Evolutionary conservation across 2,329 filamentous ascomycete species (phyloP).

Genomic region (Fusarium praegraminearum): DNA sequence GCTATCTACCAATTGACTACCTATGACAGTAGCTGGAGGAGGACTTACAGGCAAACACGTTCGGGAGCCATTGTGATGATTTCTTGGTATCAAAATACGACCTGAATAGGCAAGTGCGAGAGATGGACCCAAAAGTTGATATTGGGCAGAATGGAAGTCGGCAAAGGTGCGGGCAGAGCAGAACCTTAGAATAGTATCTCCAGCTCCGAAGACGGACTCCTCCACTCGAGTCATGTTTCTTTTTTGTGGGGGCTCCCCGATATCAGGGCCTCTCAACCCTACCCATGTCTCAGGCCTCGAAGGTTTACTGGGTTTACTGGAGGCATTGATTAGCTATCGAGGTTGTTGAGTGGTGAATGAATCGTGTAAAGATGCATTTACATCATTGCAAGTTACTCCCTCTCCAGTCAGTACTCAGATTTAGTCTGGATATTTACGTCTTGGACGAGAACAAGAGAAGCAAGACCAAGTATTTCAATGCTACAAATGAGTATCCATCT

Average conservation of each 20-base stretch:
- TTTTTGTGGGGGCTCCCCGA: background rate
- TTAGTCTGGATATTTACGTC: background rate
- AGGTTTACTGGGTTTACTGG: background rate
- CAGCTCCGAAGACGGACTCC: conserved; percentile 9
- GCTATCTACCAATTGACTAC: conserved; percentile 33
- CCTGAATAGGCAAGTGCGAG: conserved; percentile 16
- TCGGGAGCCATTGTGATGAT: conserved; percentile 34
- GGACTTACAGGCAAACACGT: conserved; percentile 43
- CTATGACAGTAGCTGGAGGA: no score
- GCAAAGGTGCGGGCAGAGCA: conserved; percentile 3
- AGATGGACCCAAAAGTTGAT: conserved; percentile 10
- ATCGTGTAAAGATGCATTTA: background rate
- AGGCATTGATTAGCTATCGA: background rate
- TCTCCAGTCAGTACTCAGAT: background rate
- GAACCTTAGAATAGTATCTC: conserved; percentile 10
- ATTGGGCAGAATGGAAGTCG: conserved; percentile 6
- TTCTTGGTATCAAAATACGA: conserved; percentile 3
- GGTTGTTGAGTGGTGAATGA: background rate
- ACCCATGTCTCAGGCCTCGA: conserved; percentile 2
- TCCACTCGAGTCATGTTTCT: background rate
- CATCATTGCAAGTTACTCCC: background rate
- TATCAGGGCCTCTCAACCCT: conserved; percentile 14
- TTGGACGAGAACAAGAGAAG: background rate
- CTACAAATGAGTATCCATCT: background rate
- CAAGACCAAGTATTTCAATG: background rate